Conservation (phyloP, 225 moss, liverwort and hornwort species). For the Ulota crispa region DNA sequence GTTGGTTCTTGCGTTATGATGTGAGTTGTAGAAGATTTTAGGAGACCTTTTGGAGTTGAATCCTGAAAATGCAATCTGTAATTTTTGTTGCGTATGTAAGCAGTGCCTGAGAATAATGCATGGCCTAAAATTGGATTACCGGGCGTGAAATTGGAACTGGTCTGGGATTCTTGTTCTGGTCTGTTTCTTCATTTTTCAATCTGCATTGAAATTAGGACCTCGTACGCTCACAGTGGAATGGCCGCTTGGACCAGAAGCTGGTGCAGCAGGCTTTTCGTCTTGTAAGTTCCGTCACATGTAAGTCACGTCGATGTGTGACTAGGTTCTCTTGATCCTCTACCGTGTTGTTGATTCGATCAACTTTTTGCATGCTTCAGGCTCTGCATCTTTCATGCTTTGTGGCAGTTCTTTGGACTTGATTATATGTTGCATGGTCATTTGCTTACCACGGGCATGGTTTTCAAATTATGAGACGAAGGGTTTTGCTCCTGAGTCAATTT, state of each 20-base stretch:
- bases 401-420: neutral
- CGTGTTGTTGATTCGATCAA: neutral
- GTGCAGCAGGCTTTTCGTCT: conserved; percentile 1
- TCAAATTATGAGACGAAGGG: neutral
- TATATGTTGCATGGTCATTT: conserved; percentile 14
- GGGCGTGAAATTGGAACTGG: neutral
- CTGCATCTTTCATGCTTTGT: neutral
- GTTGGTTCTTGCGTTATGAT: conserved; percentile 22
- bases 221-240: neutral
- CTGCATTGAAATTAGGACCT: conserved; percentile 25
- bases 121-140: neutral
- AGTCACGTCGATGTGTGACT: conserved; percentile 2
- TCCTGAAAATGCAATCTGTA: neutral
- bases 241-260: conserved; percentile 1
- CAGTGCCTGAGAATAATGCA: neutral
- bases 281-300: neutral
- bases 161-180: conserved; percentile 12
- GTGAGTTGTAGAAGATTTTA: conserved; percentile 10
- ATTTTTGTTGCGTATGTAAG: neutral
- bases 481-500: neutral
- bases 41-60: neutral
- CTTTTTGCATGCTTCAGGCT: neutral
- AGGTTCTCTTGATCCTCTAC: neutral
- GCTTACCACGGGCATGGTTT: neutral
- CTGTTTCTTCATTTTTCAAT: conserved; percentile 9